These are phyloP conservation scores for Phytophthora podocarpi DNA, from an alignment of 352 stramenopile species.

Conservation along the genomic window DNA sequence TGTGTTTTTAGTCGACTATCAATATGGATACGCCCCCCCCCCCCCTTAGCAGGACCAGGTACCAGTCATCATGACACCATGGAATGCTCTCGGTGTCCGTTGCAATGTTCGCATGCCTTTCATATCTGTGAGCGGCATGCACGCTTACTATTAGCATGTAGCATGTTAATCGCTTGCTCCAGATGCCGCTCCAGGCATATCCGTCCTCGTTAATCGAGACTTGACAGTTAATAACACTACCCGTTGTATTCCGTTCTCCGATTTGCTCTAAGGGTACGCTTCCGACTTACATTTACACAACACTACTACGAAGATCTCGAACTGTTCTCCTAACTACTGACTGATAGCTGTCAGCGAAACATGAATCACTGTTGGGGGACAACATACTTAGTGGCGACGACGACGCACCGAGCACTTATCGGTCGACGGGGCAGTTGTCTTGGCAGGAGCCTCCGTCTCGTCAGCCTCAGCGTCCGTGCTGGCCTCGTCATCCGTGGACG, in stretches of 20 bases:
- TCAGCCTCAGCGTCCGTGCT: conserved; percentile 20
- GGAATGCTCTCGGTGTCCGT: conserved; percentile 5
- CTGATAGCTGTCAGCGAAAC: conserved; percentile 9
- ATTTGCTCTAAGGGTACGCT: conserved; percentile 21
- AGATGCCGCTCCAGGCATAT: conserved; percentile 5
- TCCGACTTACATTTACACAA: conserved; percentile 27
- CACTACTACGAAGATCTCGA: conserved; percentile 4
- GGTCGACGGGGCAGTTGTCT: conserved; percentile 9
- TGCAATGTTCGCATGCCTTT: not conserved
- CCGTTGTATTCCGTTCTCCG: conserved; percentile 27
- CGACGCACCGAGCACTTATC: conserved; percentile 42
- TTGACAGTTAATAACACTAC: too few species aligned
- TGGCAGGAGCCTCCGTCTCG: conserved; percentile 8
- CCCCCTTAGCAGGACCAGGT: conserved; percentile 3
- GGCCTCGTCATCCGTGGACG: conserved; percentile 2
- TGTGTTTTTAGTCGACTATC: conserved; percentile 8
- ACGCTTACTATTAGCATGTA: too few species aligned
- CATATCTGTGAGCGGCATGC: conserved; percentile 13
- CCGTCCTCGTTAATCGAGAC: not conserved
- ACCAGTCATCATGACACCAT: not conserved
- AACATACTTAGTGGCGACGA: conserved; percentile 29
- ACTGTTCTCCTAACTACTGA: conserved; percentile 10
- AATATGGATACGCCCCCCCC: conserved; percentile 1
- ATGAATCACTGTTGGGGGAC: not conserved
- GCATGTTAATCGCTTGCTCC: conserved; percentile 6